Conservation (phyloP, 2,329 filamentous ascomycete genomes). For the Macrophomina tecta region DNA sequence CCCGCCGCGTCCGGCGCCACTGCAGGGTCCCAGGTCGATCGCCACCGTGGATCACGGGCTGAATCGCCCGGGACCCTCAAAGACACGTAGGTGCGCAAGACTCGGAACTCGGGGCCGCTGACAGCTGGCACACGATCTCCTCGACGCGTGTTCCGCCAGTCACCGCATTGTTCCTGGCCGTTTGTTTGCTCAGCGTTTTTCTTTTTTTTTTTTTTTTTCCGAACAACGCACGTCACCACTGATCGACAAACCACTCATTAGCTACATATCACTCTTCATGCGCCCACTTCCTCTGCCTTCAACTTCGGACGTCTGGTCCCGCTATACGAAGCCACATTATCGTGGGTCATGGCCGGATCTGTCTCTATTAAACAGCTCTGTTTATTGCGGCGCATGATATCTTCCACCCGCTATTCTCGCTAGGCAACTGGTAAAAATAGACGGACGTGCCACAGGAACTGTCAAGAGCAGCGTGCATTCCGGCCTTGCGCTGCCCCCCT, state of each 20-base stretch:
- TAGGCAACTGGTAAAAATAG: not conserved
- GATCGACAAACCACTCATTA: conserved; percentile 12
- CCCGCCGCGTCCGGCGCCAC: not conserved
- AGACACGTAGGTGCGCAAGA: conserved; percentile 8
- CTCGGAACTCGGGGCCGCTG: not conserved
- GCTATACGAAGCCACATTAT: conserved; percentile 26
- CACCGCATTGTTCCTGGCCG: not conserved
- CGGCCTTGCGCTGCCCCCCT: not conserved
- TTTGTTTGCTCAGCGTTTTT: not conserved
- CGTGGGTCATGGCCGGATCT: conserved; percentile 5
- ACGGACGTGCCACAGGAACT: not conserved
- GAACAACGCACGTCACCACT: conserved; percentile 5
- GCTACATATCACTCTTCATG: conserved; percentile 14
- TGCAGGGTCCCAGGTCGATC: conserved; percentile 7
- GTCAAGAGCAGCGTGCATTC: not conserved
- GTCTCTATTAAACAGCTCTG: not conserved
- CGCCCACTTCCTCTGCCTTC: conserved; percentile 7
- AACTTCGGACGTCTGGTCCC: conserved; percentile 20
- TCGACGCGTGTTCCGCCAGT: conserved; percentile 13
- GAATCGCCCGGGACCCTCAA: conserved; percentile 2
- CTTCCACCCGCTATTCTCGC: not conserved
- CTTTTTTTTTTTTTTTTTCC: not conserved
- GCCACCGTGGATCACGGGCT: conserved; percentile 22
- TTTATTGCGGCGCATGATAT: not conserved
- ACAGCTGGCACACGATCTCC: conserved; percentile 7